Conservation (phyloP, 257 asterid species). For the Linaria vulgaris region DNA sequence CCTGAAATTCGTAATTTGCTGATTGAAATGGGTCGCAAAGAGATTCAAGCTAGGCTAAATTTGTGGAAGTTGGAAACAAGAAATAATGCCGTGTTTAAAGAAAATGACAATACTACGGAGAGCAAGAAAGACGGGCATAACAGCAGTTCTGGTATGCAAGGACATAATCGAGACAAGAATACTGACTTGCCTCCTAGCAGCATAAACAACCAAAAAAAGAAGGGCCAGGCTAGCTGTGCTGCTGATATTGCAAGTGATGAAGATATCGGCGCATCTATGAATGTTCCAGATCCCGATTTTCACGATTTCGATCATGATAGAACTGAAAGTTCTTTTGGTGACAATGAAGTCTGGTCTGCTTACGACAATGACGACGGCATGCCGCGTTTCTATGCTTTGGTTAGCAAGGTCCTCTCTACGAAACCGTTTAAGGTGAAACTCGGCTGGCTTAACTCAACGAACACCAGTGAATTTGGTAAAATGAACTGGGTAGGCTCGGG, state of each 20-base stretch:
- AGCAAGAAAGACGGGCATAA: slow-evolving; percentile 32
- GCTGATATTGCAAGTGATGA: neutral
- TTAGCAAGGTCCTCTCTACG: slow-evolving; percentile 58
- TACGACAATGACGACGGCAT: slow-evolving; percentile 78
- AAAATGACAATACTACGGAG: slow-evolving; percentile 36
- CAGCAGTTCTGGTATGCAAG: slow-evolving; percentile 22
- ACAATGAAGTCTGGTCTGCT: slow-evolving; percentile 82
- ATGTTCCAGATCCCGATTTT: slow-evolving; percentile 82
- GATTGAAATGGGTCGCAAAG: slow-evolving; percentile 17
- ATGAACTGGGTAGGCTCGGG: slow-evolving; percentile 71
- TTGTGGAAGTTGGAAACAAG: slow-evolving; percentile 7
- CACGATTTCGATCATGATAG: slow-evolving; percentile 73
- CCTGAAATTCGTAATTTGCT: slow-evolving; percentile 24
- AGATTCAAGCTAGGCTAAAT: slow-evolving; percentile 18
- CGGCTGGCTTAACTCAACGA: slow-evolving; percentile 79
- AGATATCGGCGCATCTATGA: slow-evolving; percentile 37
- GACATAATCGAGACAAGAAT: slow-evolving; percentile 21
- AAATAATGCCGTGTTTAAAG: slow-evolving; percentile 27
- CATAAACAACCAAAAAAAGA: neutral
- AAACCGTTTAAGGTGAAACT: slow-evolving; percentile 65
- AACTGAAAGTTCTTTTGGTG: slow-evolving; percentile 56
- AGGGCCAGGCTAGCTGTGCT: neutral
- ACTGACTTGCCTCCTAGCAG: slow-evolving; percentile 1
- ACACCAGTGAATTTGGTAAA: slow-evolving; percentile 55
- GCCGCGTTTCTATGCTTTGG: slow-evolving; percentile 81